Evolutionary conservation across 139 green algal species (phyloP), one percentile per base, ranked within the genome.

Genomic region (Chlamydomonas sphaeroides): DNA sequence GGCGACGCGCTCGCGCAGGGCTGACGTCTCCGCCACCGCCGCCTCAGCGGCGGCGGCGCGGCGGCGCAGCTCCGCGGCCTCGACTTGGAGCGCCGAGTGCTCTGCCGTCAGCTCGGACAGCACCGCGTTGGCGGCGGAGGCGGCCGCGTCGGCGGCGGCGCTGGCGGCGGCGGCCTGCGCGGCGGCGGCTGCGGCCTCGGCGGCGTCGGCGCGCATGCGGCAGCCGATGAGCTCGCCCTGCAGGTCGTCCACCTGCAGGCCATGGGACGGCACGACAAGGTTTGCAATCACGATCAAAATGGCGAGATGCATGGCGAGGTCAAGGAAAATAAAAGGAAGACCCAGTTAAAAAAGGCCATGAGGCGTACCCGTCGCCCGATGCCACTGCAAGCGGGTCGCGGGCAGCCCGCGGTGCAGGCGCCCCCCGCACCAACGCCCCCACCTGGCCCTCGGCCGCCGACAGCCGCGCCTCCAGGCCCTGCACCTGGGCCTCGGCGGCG

Each of bases 201-300:
- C 75, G 5, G 75, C 61, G n/a, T 82, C 75, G 1, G 75, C 75
- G 0, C 75, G 75, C 75, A 82, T 82, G 33, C 75, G 61, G 62
- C 61, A 53, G 75, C 75, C 75, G 23, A 82, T 82, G 20, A 82
- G 59, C 75, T 82, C 75, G 15, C 75, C 75, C 45, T 82, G 75
- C 62, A 82, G 61, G 23, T 72, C 75, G 41, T 82, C 75, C 3
- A 49, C 41, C n/a, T n/a, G n/a, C n/a, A n/a, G n/a, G n/a, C n/a
- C n/a, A n/a, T n/a, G n/a, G n/a, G n/a, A n/a, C n/a, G n/a, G n/a
- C n/a, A n/a, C n/a, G n/a, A n/a, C n/a, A n/a, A n/a, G n/a, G n/a
- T n/a, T n/a, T n/a, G n/a, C n/a, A n/a, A n/a, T n/a, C n/a, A n/a
- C n/a, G n/a, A n/a, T n/a, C n/a, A n/a, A n/a, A n/a, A n/a, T n/a